A percentile compares a stretch with the other conserved stretches of the same genome.
These are phyloP conservation scores for Ligustrum vulgare DNA, from an alignment of 257 asterid species.

Conservation along the genomic window DNA sequence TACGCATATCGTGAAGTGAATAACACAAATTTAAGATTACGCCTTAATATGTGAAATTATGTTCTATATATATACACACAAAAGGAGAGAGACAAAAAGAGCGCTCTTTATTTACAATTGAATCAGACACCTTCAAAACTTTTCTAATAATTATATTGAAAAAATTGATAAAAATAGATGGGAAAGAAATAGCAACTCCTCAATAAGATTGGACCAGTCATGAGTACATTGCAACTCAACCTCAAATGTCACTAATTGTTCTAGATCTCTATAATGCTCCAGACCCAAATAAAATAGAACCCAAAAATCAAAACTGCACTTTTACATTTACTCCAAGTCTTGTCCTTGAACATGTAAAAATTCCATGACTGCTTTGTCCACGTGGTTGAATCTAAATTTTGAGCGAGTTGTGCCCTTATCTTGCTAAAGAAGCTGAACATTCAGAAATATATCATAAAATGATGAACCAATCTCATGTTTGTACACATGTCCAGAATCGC, in stretches of 20 bases:
- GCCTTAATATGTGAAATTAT: not conserved
- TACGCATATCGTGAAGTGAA: not conserved
- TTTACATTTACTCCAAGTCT: conserved; percentile 39
- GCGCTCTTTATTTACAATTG: conserved; percentile 20
- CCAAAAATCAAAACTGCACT: conserved; percentile 54
- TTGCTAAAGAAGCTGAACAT: conserved; percentile 38
- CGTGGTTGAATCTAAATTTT: conserved; percentile 27
- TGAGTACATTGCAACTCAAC: conserved; percentile 29
- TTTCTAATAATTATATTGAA: conserved; percentile 22
- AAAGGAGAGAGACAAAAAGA: not conserved
- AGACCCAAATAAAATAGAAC: conserved; percentile 32
- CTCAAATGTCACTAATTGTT: conserved; percentile 27
- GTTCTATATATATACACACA: not conserved
- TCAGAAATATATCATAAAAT: conserved; percentile 38
- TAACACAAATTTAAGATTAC: not conserved
- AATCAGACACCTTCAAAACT: conserved; percentile 20
- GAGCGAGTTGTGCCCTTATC: conserved; percentile 45
- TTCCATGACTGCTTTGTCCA: conserved; percentile 29
- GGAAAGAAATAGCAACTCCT: conserved; percentile 18
- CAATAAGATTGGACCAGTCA: conserved; percentile 23
- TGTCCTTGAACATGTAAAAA: conserved; percentile 36
- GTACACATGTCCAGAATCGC: conserved; percentile 65
- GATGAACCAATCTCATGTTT: conserved; percentile 47
- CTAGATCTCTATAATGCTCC: conserved; percentile 37
- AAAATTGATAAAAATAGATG: conserved; percentile 14